Base-by-base conservation (phyloP, 2,329 filamentous ascomycete genomes). In the Curvularia sp. region DNA sequence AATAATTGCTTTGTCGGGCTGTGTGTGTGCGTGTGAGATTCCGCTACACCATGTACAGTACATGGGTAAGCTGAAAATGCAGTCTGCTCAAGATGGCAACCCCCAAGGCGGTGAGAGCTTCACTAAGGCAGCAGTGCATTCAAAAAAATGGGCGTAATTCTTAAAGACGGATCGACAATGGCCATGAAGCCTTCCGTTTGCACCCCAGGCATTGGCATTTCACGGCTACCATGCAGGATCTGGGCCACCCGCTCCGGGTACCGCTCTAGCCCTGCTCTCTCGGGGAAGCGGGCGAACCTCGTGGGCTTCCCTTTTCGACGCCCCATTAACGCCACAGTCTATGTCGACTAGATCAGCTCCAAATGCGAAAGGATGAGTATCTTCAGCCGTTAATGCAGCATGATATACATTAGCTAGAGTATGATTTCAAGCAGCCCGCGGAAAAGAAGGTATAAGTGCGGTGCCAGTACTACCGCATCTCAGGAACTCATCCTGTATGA, bases 251-350 rank as follows among this genome's bases (percentile, higher is more conserved):
- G 42, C 12, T 38, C 31, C 31, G 46, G 39, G 35, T 47, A 31
- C 15, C 30, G 48, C 46, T 22, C 26, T 43, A 49, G 24, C 31
- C 39, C 13, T 22, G 15, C 49, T 51, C 49, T 55, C 55, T 28
- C 48, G 57, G 57, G 57, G 57, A 51, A 48, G 31, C 39, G 57
- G 57, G 24, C 28, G 5, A 7, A 20, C 55, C 50, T 53, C 38
- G 42, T 24, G 33, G 44, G 39, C 38, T 20, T 53, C 42, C 18
- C 31, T 33, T 42, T 24, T 46, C 30, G 42, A 53, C 22, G 42
- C 43, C 33, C 24, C 30, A n/a, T 30, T 18, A 9, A 50, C 48
- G 48, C 51, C 51, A 53, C 43, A 3, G 15, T 10, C 6, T 12
- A 15, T 22, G 26, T 26, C 22, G 47, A 18, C 31, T 15, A 22